Evolutionary conservation across 2,329 filamentous ascomycete species (phyloP), one percentile per base, ranked within the genome.

Genomic region (Trichoderma sp.): DNA sequence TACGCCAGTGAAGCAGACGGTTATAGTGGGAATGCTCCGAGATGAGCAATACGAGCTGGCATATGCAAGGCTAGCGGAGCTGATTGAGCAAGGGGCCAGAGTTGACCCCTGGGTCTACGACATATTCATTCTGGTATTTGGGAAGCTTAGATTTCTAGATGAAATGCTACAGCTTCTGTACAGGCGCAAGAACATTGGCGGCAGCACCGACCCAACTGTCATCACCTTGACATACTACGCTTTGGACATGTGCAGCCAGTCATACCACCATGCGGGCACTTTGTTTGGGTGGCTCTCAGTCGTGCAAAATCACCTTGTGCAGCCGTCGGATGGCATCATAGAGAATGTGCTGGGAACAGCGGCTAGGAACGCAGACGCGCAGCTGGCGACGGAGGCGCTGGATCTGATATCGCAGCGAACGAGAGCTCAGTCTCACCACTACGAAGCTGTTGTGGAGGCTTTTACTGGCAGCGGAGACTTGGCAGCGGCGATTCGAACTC

Each of bases 11-110:
- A 87, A 86, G 76, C 87, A 91, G 73, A 88, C 87, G 75, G 83
- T 96, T 24, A 86, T 91, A 1, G 81, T 93, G 11, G 93, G 93
- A 0, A 80, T 96, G 69, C 83, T 98, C 43, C 87, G 94, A 24
- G 94, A 97, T 74, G 87, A 89, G 0, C 91, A 96, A 74, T 90
- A 93, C 71, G 96, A 98, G 80, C 82, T 94, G 71, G 94, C 93
- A 1, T 82, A 97, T 69, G 84, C 87, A 63, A 87, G 87, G 72
- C 79, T 97, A 52, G 89, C 92, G 46, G 80, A 86, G 26, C 87
- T 97, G 85, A 81, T 87, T 52, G 80, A 83, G 63, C 83, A 86
- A 59, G 82, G 83, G 3, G 81, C 87, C 1, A 74, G 74, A 2
- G 80, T 94, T 4, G 85, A 90, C 34, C 76, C 83, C 0, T 97